Evolutionary conservation across 2,329 filamentous ascomycete genomes (phyloP).

Genomic region (Arthroderma sp.): DNA sequence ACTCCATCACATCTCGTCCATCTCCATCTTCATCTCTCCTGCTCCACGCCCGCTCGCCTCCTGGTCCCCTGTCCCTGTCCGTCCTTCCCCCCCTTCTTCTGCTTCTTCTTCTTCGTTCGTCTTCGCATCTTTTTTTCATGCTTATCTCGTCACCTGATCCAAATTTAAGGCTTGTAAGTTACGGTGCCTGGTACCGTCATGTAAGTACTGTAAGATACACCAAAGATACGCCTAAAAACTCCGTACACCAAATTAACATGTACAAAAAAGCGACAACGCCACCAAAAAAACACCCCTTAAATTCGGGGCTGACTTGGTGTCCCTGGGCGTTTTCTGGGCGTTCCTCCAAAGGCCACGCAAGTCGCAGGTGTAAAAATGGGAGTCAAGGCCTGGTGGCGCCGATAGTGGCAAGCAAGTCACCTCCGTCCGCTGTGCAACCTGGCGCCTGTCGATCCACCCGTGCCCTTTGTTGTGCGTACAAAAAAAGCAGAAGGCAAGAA

Average conservation of each 20-base stretch:
- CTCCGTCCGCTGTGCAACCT: not conserved
- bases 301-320: too few relatives aligned
- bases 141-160: not conserved
- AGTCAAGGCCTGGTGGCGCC: not conserved
- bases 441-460: not conserved
- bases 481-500: too few relatives aligned
- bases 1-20: not conserved
- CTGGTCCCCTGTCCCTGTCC: not conserved
- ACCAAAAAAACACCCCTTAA: too few relatives aligned
- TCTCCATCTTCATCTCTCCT: not conserved
- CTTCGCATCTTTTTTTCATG: not conserved
- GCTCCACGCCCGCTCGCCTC: not conserved
- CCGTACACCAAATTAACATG: too few relatives aligned
- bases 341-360: not conserved
- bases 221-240: not conserved
- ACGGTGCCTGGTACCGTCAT: constrained; percentile 2
- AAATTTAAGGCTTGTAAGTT: not conserved
- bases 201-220: not conserved
- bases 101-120: not conserved
- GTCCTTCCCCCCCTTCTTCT: not conserved
- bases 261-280: too few relatives aligned
- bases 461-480: too few relatives aligned
- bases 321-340: not conserved
- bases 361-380: too few relatives aligned
- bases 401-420: not conserved